These are phyloP conservation scores for Trichoderma semiorbis DNA, from an alignment of 2,329 filamentous ascomycete genomes.

Conservation along the genomic window DNA sequence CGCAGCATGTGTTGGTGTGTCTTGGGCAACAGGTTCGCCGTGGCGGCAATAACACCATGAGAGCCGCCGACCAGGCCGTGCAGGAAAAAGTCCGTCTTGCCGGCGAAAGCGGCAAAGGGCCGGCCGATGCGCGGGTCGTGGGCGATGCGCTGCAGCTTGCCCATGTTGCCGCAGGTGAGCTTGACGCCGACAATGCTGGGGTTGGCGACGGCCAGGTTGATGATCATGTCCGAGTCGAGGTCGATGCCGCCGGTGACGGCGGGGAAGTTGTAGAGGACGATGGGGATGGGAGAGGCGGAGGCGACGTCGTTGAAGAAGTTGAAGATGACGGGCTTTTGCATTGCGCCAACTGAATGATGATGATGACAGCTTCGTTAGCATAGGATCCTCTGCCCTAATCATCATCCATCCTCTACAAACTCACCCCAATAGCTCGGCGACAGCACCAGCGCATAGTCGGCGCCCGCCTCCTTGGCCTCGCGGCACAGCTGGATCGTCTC, in stretches of 20 bases:
- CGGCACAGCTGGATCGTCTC: conserved; percentile 69
- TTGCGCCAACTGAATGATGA: conserved; percentile 25
- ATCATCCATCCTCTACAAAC: background rate
- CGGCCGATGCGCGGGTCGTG: conserved; percentile 34
- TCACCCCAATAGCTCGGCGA: conserved; percentile 73
- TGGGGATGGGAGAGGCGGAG: conserved; percentile 55
- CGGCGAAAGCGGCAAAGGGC: conserved; percentile 34
- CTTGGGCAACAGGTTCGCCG: conserved; percentile 39
- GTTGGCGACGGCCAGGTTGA: conserved; percentile 46
- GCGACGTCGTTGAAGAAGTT: conserved; percentile 59
- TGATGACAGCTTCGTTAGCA: background rate
- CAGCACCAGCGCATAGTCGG: conserved; percentile 72
- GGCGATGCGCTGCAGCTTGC: conserved; percentile 53
- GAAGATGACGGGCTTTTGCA: conserved; percentile 16
- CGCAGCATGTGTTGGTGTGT: conserved; percentile 35
- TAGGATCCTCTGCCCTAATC: fast-evolving
- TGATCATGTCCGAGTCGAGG: conserved; percentile 57
- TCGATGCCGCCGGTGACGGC: conserved; percentile 59
- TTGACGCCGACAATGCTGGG: conserved; percentile 63
- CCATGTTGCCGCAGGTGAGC: conserved; percentile 63
- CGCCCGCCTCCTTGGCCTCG: conserved; percentile 67
- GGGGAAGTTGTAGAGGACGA: conserved; percentile 66
- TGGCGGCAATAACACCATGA: conserved; percentile 40
- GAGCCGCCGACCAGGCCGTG: conserved; percentile 39
- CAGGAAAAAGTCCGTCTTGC: conserved; percentile 42